These are phyloP conservation scores for Glarea lozoyensis DNA, from an alignment of 495 filamentous ascomycete species.

Conservation along the genomic window DNA sequence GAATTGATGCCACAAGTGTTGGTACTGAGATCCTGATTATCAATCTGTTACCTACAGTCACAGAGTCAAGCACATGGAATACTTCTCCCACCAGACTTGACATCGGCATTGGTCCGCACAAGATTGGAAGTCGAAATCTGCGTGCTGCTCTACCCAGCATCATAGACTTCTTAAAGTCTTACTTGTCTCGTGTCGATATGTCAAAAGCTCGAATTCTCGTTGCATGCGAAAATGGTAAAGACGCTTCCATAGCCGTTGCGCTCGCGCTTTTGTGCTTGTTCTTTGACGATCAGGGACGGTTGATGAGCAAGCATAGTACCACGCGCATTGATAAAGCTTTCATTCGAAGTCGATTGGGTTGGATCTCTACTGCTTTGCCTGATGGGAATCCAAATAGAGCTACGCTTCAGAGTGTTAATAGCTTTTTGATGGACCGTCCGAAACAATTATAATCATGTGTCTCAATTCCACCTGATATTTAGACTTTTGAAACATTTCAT, in stretches of 20 bases:
- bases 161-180: slow-evolving; percentile 30
- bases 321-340: slow-evolving; percentile 51
- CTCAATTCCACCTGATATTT: too few relatives aligned
- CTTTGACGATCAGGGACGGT: slow-evolving; percentile 46
- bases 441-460: too few relatives aligned
- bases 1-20: neutral
- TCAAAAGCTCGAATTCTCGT: slow-evolving; percentile 32
- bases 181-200: neutral
- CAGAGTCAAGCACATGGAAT: slow-evolving; percentile 22
- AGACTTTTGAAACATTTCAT: too few relatives aligned
- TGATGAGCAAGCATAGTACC: neutral
- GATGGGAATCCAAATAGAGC: slow-evolving; percentile 71
- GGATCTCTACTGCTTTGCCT: slow-evolving; percentile 64
- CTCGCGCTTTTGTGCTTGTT: slow-evolving; percentile 55
- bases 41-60: slow-evolving; percentile 26
- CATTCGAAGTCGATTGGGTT: slow-evolving; percentile 66
- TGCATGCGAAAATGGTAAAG: slow-evolving; percentile 53
- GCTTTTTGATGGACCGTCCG: slow-evolving; percentile 58
- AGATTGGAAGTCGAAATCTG: slow-evolving; percentile 67
- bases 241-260: slow-evolving; percentile 54
- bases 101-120: slow-evolving; percentile 55
- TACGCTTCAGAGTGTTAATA: slow-evolving; percentile 80
- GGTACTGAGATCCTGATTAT: slow-evolving; percentile 6
- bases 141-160: slow-evolving; percentile 53
- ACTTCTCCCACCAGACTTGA: slow-evolving; percentile 38